Evolutionary conservation across 2,329 filamentous ascomycete species (phyloP).

Genomic region (Ciborinia camelliae): DNA sequence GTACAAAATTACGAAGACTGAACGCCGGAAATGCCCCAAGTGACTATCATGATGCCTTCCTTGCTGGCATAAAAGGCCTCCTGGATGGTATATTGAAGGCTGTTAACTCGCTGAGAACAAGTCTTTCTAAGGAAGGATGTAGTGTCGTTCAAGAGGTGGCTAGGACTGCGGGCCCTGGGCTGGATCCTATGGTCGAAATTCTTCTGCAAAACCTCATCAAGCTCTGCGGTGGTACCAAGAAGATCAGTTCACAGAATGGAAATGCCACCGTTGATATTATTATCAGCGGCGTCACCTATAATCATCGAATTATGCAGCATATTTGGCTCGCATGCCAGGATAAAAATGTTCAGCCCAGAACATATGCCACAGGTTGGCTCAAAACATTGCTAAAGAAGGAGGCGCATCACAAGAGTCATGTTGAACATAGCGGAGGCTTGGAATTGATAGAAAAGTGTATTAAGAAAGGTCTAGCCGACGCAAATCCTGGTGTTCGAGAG

Average conservation of each 20-base stretch:
- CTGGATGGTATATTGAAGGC: constrained; percentile 88
- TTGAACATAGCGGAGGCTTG: constrained; percentile 81
- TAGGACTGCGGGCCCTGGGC: constrained; percentile 66
- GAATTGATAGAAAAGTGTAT: constrained; percentile 85
- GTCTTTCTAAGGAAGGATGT: constrained; percentile 83
- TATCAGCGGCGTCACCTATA: constrained; percentile 76
- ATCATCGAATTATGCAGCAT: constrained; percentile 77
- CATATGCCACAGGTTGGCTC: constrained; percentile 77
- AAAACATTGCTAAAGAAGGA: constrained; percentile 78
- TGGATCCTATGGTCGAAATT: constrained; percentile 88
- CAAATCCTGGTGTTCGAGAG: constrained; percentile 87
- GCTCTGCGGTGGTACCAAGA: constrained; percentile 84
- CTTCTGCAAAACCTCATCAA: constrained; percentile 88
- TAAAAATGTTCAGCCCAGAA: constrained; percentile 86
- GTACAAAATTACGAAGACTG: constrained; percentile 71
- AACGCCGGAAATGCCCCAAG: constrained; percentile 78
- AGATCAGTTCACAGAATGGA: constrained; percentile 82
- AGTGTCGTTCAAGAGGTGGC: constrained; percentile 82
- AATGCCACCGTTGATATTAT: constrained; percentile 78
- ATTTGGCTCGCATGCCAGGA: constrained; percentile 79
- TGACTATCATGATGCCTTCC: constrained; percentile 70
- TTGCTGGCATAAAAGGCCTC: constrained; percentile 67
- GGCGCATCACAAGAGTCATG: constrained; percentile 69
- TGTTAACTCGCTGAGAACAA: constrained; percentile 79
- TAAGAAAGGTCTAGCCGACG: constrained; percentile 81